Evolutionary conservation across 768 basidiomycete species (phyloP), one percentile per base, ranked within the genome.

Genomic region (Lentinula raphanica): DNA sequence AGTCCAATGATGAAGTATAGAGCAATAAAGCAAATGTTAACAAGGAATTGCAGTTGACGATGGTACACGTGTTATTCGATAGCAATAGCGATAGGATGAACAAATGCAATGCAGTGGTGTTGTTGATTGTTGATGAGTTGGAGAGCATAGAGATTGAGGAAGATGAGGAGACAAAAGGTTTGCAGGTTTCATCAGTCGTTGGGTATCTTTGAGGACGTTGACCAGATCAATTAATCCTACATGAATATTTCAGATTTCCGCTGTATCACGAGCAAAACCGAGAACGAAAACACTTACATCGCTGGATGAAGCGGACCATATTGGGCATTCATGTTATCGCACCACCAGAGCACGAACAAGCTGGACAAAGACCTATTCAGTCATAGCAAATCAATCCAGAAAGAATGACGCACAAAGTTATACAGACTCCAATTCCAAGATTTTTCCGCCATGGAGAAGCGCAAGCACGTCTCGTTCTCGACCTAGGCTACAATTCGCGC

Each of bases 401-500:
- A 35, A 35, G 32, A 35, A 35, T n/a, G n/a, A n/a, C n/a, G n/a
- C n/a, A n/a, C n/a, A 23, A 44, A 44, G 12, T 11, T 3, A n/a
- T n/a, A 44, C 42, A 12, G 8, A n/a, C 8, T 44, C 9, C 8
- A 44, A 44, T 19, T 44, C 42, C 19, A 17, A 49, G 25, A 28
- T 28, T 15, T 49, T 19, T 17, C 21, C 48, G 8, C 27, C 28
- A 49, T 15, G 23, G 31, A 50, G 31, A 38, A 15, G 38, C 25
- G 51, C 51, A 39, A 39, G 51, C 51, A 25, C 51, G 13, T 38
- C 36, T 19, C 13, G 11, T 38, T 53, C 51, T 53, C 51, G 35
- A 53, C 51, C 54, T 13, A 48, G 12, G 46, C 46, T 28, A 48
- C 46, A 56, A 42, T 23, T 56, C 54, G 23, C 54, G 42, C 27